Base-by-base conservation (phyloP, 768 basidiomycete species). In the Leccinellum albellum region DNA sequence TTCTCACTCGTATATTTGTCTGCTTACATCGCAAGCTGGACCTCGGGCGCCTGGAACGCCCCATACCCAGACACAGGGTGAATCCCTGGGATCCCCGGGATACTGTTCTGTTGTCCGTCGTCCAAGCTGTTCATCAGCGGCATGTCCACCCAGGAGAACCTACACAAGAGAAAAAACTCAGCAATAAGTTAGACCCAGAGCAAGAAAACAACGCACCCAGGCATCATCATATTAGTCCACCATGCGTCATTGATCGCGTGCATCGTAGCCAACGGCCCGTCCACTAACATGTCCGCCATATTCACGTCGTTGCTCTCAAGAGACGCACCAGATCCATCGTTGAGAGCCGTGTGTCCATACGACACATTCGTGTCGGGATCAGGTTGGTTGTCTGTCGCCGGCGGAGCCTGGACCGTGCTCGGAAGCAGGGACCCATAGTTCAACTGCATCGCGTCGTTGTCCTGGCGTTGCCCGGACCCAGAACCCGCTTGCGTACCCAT, bases 161-260 rank as follows among this genome's bases (percentile, higher is more conserved):
- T 72, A 35, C 32, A 15, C 20, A 37, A 45, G 15, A 21, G 2
- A 29, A 15, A 12, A 9, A 5, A 3, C 1, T 56, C 49, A 47
- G 35, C 17, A 7, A 51, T 1, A 17, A 14, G 26, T 3, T 17
- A 3, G n/a, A 4, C 21, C 6, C 6, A 6, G n/a, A 7, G 14
- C 0, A 12, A 10, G 2, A 12, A 5, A 50, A 28, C 28, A 15
- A 54, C 52, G 42, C 1, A 61, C 86, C 89, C 89, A 35, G 89
- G 89, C 87, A 91, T 88, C 88, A 91, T 87, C 84, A 89, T 86
- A 50, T 81, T 87, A 45, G 79, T 72, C 88, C 87, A 90, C 81
- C 84, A 91, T 8, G 74, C 78, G 50, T 85, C 88, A 59, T 87
- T 85, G 55, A 92, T 75, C 28, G 83, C 83, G 50, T 83, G 80